Conservation (phyloP, 2,329 filamentous ascomycete species). For the Tolypocladium guangdongense region DNA sequence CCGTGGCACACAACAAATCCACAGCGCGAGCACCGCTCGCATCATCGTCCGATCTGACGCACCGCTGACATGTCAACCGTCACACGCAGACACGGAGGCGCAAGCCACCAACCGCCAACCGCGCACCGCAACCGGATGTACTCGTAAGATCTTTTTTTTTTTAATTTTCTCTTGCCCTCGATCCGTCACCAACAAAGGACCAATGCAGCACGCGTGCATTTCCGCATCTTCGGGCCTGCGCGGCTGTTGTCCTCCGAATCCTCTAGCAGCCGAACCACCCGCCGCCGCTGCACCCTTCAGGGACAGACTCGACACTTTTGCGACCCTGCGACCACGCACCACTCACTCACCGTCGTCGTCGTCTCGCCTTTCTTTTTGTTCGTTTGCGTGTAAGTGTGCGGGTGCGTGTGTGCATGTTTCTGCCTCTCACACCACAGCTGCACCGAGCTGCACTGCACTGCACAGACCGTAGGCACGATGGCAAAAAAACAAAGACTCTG, state of each 20-base stretch:
- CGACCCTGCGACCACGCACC: background rate
- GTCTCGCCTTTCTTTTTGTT: background rate
- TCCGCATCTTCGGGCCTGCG: background rate
- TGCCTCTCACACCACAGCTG: background rate
- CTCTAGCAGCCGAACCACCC: background rate
- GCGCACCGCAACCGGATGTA: background rate
- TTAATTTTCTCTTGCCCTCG: background rate
- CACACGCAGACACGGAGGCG: background rate
- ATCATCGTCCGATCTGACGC: background rate
- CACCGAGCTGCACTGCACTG: background rate
- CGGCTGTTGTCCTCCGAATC: background rate
- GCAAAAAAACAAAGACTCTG: background rate
- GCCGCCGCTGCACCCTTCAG: background rate
- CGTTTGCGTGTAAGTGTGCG: background rate
- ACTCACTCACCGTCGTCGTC: background rate
- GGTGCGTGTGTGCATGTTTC: background rate
- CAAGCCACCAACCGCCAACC: background rate
- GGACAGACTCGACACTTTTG: background rate
- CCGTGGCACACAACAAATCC: background rate
- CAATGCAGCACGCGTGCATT: background rate
- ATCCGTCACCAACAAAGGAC: background rate
- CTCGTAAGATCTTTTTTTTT: background rate
- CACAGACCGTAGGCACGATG: background rate
- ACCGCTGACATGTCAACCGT: background rate
- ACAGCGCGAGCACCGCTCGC: background rate